phyloP scores from a whole-genome alignment of 495 filamentous ascomycete species.

The Terfezia boudieri region DNA sequence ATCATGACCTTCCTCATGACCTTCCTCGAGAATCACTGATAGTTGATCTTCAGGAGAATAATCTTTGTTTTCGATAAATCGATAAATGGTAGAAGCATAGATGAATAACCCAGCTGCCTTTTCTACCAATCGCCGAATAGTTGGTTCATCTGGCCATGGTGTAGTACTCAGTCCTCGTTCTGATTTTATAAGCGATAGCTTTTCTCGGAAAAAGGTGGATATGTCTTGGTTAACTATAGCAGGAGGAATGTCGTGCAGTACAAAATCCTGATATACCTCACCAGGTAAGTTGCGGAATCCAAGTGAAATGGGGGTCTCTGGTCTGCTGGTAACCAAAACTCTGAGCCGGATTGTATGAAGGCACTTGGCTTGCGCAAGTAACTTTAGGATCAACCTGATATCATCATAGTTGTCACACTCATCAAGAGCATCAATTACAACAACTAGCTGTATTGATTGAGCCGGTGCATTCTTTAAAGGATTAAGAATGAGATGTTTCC shows the following conservation, averaged over 20 bases:
- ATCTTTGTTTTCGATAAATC: slow-evolving; percentile 2
- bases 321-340: slow-evolving; percentile 22
- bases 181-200: neutral
- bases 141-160: slow-evolving; percentile 4
- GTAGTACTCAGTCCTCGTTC: neutral
- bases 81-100: slow-evolving; percentile 10
- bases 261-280: slow-evolving; percentile 6
- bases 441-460: neutral
- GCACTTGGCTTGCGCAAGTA: neutral
- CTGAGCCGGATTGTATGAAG: slow-evolving; percentile 2
- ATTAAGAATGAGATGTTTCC: slow-evolving; percentile 8
- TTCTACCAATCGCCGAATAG: slow-evolving; percentile 3
- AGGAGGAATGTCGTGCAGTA: slow-evolving; percentile 4
- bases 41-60: neutral
- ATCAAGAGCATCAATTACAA: slow-evolving; percentile 21
- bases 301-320: slow-evolving; percentile 15
- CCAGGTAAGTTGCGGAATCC: slow-evolving; percentile 9
- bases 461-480: slow-evolving; percentile 1
- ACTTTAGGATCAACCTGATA: slow-evolving; percentile 6
- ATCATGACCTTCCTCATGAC: neutral
- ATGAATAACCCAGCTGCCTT: slow-evolving; percentile 10
- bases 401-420: slow-evolving; percentile 18
- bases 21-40: neutral
- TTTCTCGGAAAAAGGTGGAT: neutral
- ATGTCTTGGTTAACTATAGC: neutral